phyloP scores from a whole-genome alignment of 78 protist species.

The Protostelium mycophagum region DNA sequence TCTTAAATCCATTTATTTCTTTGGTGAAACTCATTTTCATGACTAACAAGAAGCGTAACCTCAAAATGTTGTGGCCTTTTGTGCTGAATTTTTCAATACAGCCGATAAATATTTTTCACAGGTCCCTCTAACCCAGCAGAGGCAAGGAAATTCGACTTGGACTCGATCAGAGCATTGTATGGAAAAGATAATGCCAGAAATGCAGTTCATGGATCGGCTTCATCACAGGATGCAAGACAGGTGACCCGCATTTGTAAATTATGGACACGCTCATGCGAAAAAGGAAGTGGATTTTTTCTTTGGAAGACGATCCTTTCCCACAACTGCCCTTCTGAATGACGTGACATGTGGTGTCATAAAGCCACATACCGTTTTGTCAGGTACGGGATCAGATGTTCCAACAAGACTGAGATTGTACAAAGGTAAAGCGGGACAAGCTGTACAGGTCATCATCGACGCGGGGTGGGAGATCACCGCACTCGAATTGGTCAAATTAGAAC shows the following conservation, averaged over 20 bases:
- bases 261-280: background rate
- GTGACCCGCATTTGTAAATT: background rate
- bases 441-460: background rate
- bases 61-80: no score
- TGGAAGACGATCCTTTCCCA: background rate
- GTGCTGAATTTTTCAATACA: no score
- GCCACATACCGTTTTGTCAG: background rate
- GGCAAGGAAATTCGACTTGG: background rate
- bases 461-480: background rate
- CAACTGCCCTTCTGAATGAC: background rate
- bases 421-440: background rate
- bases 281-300: background rate
- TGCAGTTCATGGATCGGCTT: background rate
- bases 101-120: no score
- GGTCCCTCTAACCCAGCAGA: background rate
- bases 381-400: background rate
- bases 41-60: no score
- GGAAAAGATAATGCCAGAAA: background rate
- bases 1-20: no score
- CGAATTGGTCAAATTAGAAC: background rate
- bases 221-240: background rate
- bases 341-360: background rate
- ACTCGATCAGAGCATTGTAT: background rate
- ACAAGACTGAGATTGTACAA: background rate
- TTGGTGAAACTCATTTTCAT: no score